These are phyloP conservation scores for Penicillium sp. DNA, from an alignment of 2,329 filamentous ascomycete genomes.

Conservation along the genomic window DNA sequence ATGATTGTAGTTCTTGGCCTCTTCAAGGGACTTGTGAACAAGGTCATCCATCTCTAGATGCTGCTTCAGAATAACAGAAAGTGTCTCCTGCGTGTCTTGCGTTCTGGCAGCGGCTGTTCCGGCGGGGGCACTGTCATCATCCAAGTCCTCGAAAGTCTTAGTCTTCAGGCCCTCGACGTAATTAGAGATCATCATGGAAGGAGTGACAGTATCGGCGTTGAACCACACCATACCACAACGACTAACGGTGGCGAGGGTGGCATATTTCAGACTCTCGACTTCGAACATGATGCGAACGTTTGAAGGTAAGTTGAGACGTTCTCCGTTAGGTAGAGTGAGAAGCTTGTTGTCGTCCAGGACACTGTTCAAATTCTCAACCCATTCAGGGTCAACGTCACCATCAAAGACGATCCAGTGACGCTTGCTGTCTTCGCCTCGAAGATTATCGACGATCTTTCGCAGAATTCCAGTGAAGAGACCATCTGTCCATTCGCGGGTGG, in stretches of 20 bases:
- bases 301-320: constrained; percentile 87
- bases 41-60: constrained; percentile 79
- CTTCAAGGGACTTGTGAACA: constrained; percentile 72
- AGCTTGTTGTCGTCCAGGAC: constrained; percentile 99
- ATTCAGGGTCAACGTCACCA: constrained; percentile 97
- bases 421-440: constrained; percentile 94
- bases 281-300: constrained; percentile 99
- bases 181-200: constrained; percentile 88
- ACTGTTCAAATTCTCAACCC: constrained; percentile 99
- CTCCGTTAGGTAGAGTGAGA: constrained; percentile 93
- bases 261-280: constrained; percentile 96
- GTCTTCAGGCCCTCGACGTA: constrained; percentile 83
- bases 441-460: constrained; percentile 96
- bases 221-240: constrained; percentile 99
- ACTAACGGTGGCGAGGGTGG: constrained; percentile 96
- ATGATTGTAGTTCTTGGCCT: constrained; percentile 78
- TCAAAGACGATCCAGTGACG: constrained; percentile 99
- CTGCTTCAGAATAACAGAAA: constrained; percentile 75
- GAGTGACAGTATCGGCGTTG: constrained; percentile 93
- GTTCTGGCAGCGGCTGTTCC: constrained; percentile 77
- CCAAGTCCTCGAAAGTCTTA: constrained; percentile 88
- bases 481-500: constrained; percentile 98
- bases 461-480: constrained; percentile 97
- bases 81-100: constrained; percentile 73
- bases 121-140: constrained; percentile 81